These are phyloP conservation scores for Ophiostoma triangulosporum DNA, from an alignment of 2,329 filamentous ascomycete genomes.

Conservation along the genomic window DNA sequence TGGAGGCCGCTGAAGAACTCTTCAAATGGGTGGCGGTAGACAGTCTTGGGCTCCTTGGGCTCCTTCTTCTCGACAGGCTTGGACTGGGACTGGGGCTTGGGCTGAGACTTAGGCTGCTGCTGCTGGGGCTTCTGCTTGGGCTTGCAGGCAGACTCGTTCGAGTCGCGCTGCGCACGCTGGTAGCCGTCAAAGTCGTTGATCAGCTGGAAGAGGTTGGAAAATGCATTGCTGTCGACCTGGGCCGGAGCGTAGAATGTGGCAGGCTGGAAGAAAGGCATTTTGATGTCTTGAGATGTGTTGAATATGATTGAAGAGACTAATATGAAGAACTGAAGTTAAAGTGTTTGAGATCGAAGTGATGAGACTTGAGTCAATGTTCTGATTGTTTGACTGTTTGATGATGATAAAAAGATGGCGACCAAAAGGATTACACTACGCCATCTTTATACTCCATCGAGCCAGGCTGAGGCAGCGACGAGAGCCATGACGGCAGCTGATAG, in stretches of 20 bases:
- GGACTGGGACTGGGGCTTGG: constrained; percentile 11
- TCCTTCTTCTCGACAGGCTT: not conserved
- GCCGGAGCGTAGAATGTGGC: constrained; percentile 22
- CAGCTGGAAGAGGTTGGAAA: constrained; percentile 42
- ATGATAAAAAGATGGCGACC: constrained; percentile 3
- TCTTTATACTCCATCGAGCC: constrained; percentile 9
- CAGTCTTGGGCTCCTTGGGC: not conserved
- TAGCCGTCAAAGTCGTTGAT: no score
- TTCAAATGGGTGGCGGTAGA: not conserved
- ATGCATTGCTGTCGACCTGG: constrained; percentile 13
- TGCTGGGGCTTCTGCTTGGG: not conserved
- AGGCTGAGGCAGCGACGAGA: no score
- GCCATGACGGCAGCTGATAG: not conserved
- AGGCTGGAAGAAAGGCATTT: constrained; percentile 48
- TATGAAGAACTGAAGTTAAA: constrained; percentile 7
- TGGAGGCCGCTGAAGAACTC: no score
- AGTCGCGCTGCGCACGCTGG: no score
- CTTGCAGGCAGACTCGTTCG: constrained; percentile 16
- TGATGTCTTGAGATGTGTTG: constrained; percentile 25
- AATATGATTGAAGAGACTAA: no score
- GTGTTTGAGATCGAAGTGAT: no score
- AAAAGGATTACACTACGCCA: not conserved
- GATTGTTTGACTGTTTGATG: no score
- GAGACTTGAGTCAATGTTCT: not conserved
- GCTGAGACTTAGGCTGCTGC: no score